Base-by-base conservation (phyloP, 352 stramenopile genomes). In the Phytophthora pisi region DNA sequence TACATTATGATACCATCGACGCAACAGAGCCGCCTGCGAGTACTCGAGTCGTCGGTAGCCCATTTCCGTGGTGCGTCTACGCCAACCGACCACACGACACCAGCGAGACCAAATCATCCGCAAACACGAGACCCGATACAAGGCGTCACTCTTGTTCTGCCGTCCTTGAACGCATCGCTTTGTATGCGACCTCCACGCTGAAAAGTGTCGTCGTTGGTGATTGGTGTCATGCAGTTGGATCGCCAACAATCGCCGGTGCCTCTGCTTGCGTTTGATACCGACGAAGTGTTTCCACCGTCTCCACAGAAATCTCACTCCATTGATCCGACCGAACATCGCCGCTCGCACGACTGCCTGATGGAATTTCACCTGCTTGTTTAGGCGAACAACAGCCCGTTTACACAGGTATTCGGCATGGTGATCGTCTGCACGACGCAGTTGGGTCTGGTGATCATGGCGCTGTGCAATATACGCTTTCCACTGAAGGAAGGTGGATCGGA, bases 21-120 rank as follows among this genome's bases (percentile, higher is more conserved):
- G 51, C 40, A 65, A 66, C 13, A 52, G 43, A 0, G 6, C 23
- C 11, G 16, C 8, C 2, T 54, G 57, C 18, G 46, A 42, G 7
- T 66, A 46, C 7, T 30, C 52, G 26, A 62, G 20, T 5, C 55
- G 70, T 8, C 56, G 56, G 5, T 49, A 46, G 2, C 52, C 56
- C 43, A 73, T 68, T 2, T 34, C 4, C 47, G 8, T 26, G 26
- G 68, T 53, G 23, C 8, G 59, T 26, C 18, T 58, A 6, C 60
- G 45, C 70, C 67, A 75, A 15, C 16, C 18, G 11, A 72, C 9
- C 3, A 61, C 54, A 13, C 52, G 63, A 9, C 51, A 28, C 74
- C 71, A 81, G n/a, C 57, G 50, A 16, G 10, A 15, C 70, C 70
- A 81, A 26, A 66, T 43, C 31, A 66, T 72, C 65, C 31, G 46